Evolutionary conservation across 345 rosid genomes (phyloP).

Genomic region (Populus alba): DNA sequence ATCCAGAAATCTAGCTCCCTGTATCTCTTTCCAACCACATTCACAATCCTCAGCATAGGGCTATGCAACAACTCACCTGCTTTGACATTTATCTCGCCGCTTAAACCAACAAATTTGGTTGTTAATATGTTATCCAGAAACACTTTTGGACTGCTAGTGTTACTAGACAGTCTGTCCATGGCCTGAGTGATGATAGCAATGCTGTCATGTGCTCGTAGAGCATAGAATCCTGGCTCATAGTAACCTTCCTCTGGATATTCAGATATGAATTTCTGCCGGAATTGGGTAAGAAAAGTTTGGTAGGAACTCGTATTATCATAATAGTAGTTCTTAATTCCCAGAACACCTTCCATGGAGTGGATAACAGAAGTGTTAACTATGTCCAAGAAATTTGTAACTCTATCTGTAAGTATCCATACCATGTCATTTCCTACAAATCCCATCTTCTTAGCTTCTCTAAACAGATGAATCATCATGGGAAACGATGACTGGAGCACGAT

Average conservation of each 20-base stretch:
- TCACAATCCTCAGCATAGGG: conserved; percentile 27
- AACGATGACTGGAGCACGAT: conserved; percentile 42
- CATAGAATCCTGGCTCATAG: conserved; percentile 34
- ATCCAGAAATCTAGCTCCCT: conserved; percentile 44
- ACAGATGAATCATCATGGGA: conserved; percentile 31
- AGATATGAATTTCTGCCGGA: conserved; percentile 12
- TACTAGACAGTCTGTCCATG: neutral
- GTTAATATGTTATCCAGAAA: conserved; percentile 18
- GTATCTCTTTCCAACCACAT: conserved; percentile 42
- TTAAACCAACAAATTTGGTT: conserved; percentile 37
- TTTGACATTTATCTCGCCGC: conserved; percentile 34
- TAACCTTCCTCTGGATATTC: conserved; percentile 31
- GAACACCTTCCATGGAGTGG: conserved; percentile 42
- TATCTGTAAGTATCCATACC: conserved; percentile 43
- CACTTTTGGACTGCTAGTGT: neutral
- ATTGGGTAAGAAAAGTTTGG: conserved; percentile 22
- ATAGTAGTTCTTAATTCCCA: conserved; percentile 39
- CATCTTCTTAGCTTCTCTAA: conserved; percentile 38
- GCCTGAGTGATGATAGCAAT: conserved; percentile 24
- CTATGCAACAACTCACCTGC: conserved; percentile 10
- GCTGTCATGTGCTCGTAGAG: conserved; percentile 42
- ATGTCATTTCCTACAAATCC: conserved; percentile 39
- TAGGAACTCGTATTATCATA: conserved; percentile 7
- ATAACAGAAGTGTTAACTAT: conserved; percentile 36
- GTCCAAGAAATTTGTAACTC: conserved; percentile 31